Conservation (phyloP, 306 rosid genomes). For the Astragalus membranaceus region DNA sequence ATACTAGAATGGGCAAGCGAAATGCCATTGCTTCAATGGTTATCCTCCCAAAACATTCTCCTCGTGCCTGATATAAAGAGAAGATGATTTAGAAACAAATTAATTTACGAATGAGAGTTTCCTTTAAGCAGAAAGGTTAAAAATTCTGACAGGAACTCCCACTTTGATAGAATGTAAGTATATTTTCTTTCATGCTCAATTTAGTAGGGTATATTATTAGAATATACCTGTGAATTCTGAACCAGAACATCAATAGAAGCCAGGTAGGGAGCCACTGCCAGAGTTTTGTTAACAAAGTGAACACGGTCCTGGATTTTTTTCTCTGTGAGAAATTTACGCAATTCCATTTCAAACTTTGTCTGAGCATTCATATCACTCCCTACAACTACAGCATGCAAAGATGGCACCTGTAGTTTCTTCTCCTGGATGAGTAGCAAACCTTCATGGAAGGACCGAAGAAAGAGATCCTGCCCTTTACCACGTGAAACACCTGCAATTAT, state of each 20-base stretch:
- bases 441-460: slow-evolving; percentile 74
- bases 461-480: slow-evolving; percentile 93
- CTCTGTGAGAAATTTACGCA: slow-evolving; percentile 64
- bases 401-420: slow-evolving; percentile 75
- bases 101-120: background rate
- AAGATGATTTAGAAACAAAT: background rate
- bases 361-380: slow-evolving; percentile 91
- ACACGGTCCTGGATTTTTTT: slow-evolving; percentile 69
- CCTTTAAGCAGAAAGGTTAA: background rate
- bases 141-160: background rate
- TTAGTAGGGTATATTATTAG: background rate
- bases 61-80: slow-evolving; percentile 51
- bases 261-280: slow-evolving; percentile 86
- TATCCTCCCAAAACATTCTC: slow-evolving; percentile 93
- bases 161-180: background rate
- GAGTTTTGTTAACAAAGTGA: slow-evolving; percentile 91
- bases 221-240: slow-evolving; percentile 91
- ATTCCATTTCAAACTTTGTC: slow-evolving; percentile 66
- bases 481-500: slow-evolving; percentile 79
- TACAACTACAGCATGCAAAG: slow-evolving; percentile 80
- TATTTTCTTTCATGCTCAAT: slow-evolving; percentile 5
- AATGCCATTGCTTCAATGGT: slow-evolving; percentile 90
- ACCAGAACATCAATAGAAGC: slow-evolving; percentile 93
- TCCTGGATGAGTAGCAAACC: slow-evolving; percentile 58
- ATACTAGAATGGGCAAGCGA: slow-evolving; percentile 81